phyloP scores from a whole-genome alignment of 805 yeast species.

The Wickerhamiella dianesei region DNA sequence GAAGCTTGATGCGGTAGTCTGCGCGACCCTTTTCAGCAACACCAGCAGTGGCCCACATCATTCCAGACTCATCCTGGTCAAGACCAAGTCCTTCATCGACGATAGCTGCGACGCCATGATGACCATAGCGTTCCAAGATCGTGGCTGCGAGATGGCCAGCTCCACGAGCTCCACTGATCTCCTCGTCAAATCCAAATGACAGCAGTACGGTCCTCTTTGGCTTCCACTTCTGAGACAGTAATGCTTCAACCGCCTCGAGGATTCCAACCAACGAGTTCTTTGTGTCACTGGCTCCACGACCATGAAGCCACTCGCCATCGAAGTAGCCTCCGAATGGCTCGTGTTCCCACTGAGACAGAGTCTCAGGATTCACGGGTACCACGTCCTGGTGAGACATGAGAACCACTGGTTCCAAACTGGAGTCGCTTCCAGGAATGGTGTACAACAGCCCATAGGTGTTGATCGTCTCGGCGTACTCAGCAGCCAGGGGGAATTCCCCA shows the following conservation, averaged over 20 bases:
- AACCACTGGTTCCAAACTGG: conserved; percentile 45
- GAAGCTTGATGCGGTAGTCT: conserved; percentile 35
- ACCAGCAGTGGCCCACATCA: conserved; percentile 36
- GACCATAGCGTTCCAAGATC: conserved; percentile 44
- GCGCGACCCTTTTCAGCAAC: conserved; percentile 53
- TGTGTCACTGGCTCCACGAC: conserved; percentile 65
- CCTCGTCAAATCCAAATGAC: conserved; percentile 68
- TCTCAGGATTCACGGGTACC: conserved; percentile 50
- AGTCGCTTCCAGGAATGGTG: conserved; percentile 46
- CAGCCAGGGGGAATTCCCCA: conserved; percentile 41
- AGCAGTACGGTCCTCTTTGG: conserved; percentile 47
- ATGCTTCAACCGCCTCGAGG: conserved; percentile 47
- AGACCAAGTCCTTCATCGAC: conserved; percentile 56
- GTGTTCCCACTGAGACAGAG: conserved; percentile 42
- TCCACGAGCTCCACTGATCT: conserved; percentile 48
- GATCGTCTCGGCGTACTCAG: conserved; percentile 35
- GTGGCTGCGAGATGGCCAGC: conserved; percentile 39
- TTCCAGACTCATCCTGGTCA: conserved; percentile 7
- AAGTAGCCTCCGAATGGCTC: conserved; percentile 53
- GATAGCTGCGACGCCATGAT: conserved; percentile 44
- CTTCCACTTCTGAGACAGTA: conserved; percentile 35
- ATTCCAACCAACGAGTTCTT: conserved; percentile 48
- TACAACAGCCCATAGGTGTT: conserved; percentile 47
- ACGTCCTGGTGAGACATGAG: conserved; percentile 66
- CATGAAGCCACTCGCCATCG: conserved; percentile 52